phyloP scores from a whole-genome alignment of 352 stramenopile genomes.

The Phytophthora sansomeana region DNA sequence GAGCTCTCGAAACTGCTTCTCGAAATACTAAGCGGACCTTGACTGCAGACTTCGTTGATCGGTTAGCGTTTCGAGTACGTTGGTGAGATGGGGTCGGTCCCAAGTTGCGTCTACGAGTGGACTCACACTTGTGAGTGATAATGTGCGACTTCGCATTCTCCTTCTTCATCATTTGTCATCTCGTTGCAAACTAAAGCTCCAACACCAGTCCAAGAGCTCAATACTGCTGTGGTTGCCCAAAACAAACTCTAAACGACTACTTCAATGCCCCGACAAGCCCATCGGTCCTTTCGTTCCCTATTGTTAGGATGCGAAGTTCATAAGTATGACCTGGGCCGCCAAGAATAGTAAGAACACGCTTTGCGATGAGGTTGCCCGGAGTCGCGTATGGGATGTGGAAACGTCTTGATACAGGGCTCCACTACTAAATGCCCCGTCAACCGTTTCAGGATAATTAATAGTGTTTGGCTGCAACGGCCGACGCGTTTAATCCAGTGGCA shows the following conservation, averaged over 20 bases:
- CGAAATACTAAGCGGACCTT: conserved; percentile 31
- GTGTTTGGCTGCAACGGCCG: conserved; percentile 14
- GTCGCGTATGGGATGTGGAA: not conserved
- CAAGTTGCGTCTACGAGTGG: no score
- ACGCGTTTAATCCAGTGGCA: conserved; percentile 10
- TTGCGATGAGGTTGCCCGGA: not conserved
- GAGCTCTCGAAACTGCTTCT: not conserved
- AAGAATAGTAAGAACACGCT: conserved; percentile 6
- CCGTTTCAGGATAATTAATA: conserved; percentile 32
- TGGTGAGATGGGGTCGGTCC: conserved; percentile 20
- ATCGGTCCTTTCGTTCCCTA: no score
- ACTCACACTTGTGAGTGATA: conserved; percentile 2
- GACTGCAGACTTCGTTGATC: no score
- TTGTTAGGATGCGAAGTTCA: conserved; percentile 10
- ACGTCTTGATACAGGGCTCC: conserved; percentile 12
- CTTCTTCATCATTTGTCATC: not conserved
- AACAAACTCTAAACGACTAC: no score
- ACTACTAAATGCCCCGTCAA: not conserved
- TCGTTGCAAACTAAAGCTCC: not conserved
- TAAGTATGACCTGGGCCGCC: conserved; percentile 7
- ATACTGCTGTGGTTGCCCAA: no score
- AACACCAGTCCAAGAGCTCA: no score
- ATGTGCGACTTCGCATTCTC: not conserved
- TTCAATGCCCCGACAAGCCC: no score
- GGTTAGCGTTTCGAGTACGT: conserved; percentile 14